Percentiles rank a stretch among this genome's conserved stretches.
Evolutionary conservation across 2,329 filamentous ascomycete species (phyloP).

Genomic region (Clonostachys sp.): DNA sequence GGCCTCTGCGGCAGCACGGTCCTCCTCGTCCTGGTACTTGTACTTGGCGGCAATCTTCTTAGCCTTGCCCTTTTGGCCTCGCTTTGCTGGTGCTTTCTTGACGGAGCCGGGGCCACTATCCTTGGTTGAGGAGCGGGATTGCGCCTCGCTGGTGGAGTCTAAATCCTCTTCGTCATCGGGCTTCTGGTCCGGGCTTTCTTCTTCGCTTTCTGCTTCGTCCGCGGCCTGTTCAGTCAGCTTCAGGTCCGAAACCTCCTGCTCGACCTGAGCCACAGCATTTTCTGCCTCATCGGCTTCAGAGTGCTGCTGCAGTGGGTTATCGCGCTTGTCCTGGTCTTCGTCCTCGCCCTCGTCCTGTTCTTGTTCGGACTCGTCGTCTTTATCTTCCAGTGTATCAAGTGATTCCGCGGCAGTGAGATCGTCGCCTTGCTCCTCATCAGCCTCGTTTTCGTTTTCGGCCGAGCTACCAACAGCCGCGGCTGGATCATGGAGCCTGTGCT

Average conservation of each 20-base stretch:
- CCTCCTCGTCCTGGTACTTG: conserved; percentile 90
- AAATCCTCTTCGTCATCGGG: conserved; percentile 20
- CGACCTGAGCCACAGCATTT: conserved; percentile 12
- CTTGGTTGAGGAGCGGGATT: conserved; percentile 10
- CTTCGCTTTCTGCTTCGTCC: conserved; percentile 15
- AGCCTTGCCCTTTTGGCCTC: conserved; percentile 76
- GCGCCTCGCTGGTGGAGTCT: conserved; percentile 5
- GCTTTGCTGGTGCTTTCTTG: conserved; percentile 46
- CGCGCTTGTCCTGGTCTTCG: conserved; percentile 17
- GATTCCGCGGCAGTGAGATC: neutral
- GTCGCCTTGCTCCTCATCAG: neutral
- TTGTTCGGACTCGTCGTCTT: conserved; percentile 9
- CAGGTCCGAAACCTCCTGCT: conserved; percentile 14
- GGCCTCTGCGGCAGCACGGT: conserved; percentile 75
- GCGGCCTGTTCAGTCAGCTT: conserved; percentile 11
- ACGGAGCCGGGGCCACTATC: conserved; percentile 5
- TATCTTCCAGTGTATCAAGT: neutral
- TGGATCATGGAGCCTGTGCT: conserved; percentile 45
- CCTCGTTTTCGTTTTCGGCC: conserved; percentile 10
- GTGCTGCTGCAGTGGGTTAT: conserved; percentile 29
- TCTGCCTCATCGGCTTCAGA: conserved; percentile 10
- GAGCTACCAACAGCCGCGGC: conserved; percentile 13
- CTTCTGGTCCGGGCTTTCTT: conserved; percentile 13
- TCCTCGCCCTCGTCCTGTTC: conserved; percentile 11
- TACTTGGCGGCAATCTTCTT: conserved; percentile 91